Evolutionary conservation across 371 early-diverging fungal species (phyloP).

Genomic region (Mortierella sp.): DNA sequence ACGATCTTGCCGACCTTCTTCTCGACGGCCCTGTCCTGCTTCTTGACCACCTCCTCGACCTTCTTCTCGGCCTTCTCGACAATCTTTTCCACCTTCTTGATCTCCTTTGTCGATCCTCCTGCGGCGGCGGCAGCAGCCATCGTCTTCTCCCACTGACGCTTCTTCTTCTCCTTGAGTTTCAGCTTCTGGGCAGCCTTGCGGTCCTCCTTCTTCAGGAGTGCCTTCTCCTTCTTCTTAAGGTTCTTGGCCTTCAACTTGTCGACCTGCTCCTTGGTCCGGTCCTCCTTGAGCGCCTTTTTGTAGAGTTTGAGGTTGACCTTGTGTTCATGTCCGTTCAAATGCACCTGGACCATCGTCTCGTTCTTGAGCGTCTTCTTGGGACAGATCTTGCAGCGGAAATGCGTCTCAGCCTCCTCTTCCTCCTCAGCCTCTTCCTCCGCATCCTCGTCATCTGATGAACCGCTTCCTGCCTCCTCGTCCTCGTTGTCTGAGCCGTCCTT

Average conservation of each 20-base stretch:
- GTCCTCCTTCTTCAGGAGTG: slow-evolving; percentile 43
- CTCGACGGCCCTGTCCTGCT: slow-evolving; percentile 13
- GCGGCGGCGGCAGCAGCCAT: slow-evolving; percentile 39
- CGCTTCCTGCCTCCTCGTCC: slow-evolving; percentile 23
- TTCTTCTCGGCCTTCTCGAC: slow-evolving; percentile 28
- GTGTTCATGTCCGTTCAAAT: slow-evolving; percentile 52
- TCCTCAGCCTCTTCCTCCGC: slow-evolving; percentile 20
- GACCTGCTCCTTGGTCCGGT: slow-evolving; percentile 41
- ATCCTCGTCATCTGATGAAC: slow-evolving; percentile 32
- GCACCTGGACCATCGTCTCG: slow-evolving; percentile 51
- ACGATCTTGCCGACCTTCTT: slow-evolving; percentile 28
- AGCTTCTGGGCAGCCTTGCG: slow-evolving; percentile 39
- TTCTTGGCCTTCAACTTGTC: slow-evolving; percentile 42
- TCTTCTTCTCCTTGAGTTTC: slow-evolving; percentile 58
- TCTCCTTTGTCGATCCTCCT: slow-evolving; percentile 15
- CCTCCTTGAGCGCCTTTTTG: slow-evolving; percentile 47
- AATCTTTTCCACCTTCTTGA: slow-evolving; percentile 12
- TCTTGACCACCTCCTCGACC: slow-evolving; percentile 12
- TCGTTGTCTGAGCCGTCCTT: slow-evolving; percentile 12
- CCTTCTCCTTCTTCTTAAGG: slow-evolving; percentile 50
- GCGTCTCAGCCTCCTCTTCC: slow-evolving; percentile 39
- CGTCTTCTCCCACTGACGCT: slow-evolving; percentile 53
- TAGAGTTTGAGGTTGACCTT: slow-evolving; percentile 40
- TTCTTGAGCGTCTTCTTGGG: slow-evolving; percentile 55
- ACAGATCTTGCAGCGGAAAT: slow-evolving; percentile 57